Evolutionary conservation across 805 yeast genomes (phyloP).

Genomic region (Dipodascus geniculatus): DNA sequence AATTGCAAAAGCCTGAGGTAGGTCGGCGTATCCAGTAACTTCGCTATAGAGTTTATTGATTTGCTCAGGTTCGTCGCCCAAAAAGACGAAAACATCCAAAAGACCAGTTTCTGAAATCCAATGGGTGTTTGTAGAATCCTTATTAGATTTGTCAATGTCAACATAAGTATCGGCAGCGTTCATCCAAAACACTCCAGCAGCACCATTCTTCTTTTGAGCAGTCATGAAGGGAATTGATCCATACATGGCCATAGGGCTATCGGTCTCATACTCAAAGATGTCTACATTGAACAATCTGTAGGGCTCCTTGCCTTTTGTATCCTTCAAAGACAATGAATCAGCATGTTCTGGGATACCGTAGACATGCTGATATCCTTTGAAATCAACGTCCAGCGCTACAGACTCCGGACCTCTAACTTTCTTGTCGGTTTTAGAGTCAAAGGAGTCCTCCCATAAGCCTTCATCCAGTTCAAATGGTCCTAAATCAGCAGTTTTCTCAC

Average conservation of each 20-base stretch:
- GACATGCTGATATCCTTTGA: constrained; percentile 48
- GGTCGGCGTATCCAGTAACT: constrained; percentile 57
- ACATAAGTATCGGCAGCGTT: constrained; percentile 89
- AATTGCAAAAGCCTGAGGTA: constrained; percentile 69
- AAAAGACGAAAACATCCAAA: constrained; percentile 58
- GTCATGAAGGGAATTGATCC: constrained; percentile 87
- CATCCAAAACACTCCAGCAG: constrained; percentile 82
- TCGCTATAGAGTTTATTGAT: constrained; percentile 51
- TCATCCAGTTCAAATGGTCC: constrained; percentile 42
- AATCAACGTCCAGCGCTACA: constrained; percentile 64
- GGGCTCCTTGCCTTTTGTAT: constrained; percentile 56
- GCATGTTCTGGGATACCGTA: constrained; percentile 98
- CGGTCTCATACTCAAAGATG: constrained; percentile 82
- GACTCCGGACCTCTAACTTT: constrained; percentile 71
- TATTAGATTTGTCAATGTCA: constrained; percentile 38
- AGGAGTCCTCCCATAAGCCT: constrained; percentile 60
- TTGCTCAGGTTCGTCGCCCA: constrained; percentile 44
- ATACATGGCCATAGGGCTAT: constrained; percentile 82
- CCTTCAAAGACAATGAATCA: constrained; percentile 60
- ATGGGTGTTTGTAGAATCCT: constrained; percentile 42
- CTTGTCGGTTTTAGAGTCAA: constrained; percentile 55
- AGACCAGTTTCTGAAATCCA: constrained; percentile 93
- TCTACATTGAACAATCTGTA: constrained; percentile 88
- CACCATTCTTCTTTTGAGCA: constrained; percentile 43
- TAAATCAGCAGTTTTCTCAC: constrained; percentile 10